A percentile compares a stretch with the other conserved stretches of the same genome.
These are phyloP conservation scores for Yamadazyma phyllophila DNA, from an alignment of 805 yeast species.

Conservation along the genomic window DNA sequence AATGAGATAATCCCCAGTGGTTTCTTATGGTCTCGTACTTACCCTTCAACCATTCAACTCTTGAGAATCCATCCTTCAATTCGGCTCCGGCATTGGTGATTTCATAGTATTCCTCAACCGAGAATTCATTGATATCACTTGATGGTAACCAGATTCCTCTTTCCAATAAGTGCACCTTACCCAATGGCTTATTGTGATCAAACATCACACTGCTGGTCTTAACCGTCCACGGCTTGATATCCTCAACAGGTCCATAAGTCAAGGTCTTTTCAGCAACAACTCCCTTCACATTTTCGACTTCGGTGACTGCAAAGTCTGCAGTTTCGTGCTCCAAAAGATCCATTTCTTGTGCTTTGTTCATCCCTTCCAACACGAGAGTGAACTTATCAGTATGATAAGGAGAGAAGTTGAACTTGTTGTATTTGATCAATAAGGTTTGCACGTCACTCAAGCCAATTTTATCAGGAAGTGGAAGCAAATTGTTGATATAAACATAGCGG, in stretches of 20 bases:
- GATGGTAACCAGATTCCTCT: constrained; percentile 91
- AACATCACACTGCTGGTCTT: constrained; percentile 56
- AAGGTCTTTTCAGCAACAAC: constrained; percentile 39
- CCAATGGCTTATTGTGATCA: constrained; percentile 63
- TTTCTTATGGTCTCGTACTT: constrained; percentile 46
- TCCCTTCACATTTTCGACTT: constrained; percentile 33
- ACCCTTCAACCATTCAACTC: constrained; percentile 72
- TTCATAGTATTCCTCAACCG: constrained; percentile 82
- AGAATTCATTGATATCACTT: constrained; percentile 64
- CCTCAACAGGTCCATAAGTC: constrained; percentile 52
- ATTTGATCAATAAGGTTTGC: constrained; percentile 57
- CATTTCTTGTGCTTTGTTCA: constrained; percentile 47
- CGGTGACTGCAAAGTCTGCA: constrained; percentile 9
- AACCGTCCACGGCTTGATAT: constrained; percentile 45
- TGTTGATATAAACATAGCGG: constrained; percentile 46
- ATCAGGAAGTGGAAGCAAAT: constrained; percentile 61
- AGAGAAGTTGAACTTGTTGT: constrained; percentile 56
- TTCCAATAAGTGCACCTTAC: constrained; percentile 55
- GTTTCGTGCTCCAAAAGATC: constrained; percentile 19
- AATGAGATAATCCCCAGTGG: constrained; percentile 57
- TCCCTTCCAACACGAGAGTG: constrained; percentile 43
- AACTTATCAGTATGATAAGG: constrained; percentile 58
- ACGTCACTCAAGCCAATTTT: constrained; percentile 54
- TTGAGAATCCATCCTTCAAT: constrained; percentile 68
- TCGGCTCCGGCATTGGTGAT: constrained; percentile 72